phyloP scores from a whole-genome alignment of 805 yeast genomes.

The Hanseniaspora singularis region DNA sequence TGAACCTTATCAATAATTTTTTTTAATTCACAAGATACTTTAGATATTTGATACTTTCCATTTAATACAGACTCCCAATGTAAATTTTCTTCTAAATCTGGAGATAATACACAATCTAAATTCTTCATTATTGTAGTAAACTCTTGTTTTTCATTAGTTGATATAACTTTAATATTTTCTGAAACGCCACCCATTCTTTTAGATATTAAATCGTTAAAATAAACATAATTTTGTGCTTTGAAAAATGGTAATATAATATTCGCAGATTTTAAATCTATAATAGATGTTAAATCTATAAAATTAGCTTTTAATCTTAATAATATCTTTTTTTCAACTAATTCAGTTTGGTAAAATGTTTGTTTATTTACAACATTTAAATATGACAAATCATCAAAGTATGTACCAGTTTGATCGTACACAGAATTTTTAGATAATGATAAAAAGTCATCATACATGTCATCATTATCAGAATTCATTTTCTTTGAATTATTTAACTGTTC shows the following conservation, averaged over 20 bases:
- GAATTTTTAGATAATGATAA: conserved; percentile 21
- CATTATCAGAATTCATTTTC: neutral
- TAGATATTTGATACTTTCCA: conserved; percentile 62
- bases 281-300: conserved; percentile 69
- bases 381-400: conserved; percentile 41
- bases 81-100: conserved; percentile 44
- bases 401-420: conserved; percentile 28
- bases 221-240: conserved; percentile 61
- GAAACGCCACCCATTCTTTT: neutral
- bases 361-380: conserved; percentile 36
- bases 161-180: conserved; percentile 27
- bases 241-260: conserved; percentile 64
- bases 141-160: conserved; percentile 33
- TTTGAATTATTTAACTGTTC: conserved; percentile 20
- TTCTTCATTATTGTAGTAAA: conserved; percentile 46
- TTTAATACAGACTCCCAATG: conserved; percentile 80
- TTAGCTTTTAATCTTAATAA: neutral
- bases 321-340: conserved; percentile 13
- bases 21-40: conserved; percentile 48
- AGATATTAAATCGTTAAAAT: conserved; percentile 20
- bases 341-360: conserved; percentile 40
- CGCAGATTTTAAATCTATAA: conserved; percentile 73
- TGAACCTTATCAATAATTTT: conserved; percentile 15
- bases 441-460: conserved; percentile 5
- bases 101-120: conserved; percentile 57